Evolutionary conservation across 2,329 filamentous ascomycete genomes (phyloP), one percentile per base, ranked within the genome.

Genomic region (Madurella fahalii): DNA sequence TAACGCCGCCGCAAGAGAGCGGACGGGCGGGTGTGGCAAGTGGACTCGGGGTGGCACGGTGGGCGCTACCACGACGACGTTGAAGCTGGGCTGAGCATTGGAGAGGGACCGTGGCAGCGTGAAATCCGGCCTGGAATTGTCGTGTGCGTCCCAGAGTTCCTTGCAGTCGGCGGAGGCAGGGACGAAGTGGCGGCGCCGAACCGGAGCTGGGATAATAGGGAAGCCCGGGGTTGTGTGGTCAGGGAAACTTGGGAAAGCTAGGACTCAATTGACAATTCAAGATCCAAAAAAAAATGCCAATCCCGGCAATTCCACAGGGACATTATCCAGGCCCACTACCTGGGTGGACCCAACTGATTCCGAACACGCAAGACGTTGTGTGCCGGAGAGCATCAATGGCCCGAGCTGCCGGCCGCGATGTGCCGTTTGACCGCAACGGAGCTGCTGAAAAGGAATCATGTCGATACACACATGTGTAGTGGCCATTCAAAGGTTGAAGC

Each of bases 11-110:
- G 18, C 40, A 18, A 20, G 37, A 44, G 39, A 39, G 47, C 25
- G 45, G 34, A 41, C 32, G 37, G 5, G 20, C 31, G 42, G 15
- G 4, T 30, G 25, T 9, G 4, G 41, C 11, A 17, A 34, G 25
- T 18, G 43, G 30, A n/a, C 17, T 40, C 20, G 16, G 13, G 13
- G 40, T 5, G 12, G 13, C 32, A 32, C 16, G n/a, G 16, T 5
- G 30, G 40, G 39, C 17, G 53, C 54, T 46, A 41, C 49, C 40
- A 18, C 40, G 25, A 47, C 11, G 13, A 12, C 9, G 31, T 30
- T 17, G n/a, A 32, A 18, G 20, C 31, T 20, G 31, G 32, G 15
- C n/a, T 13, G 32, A 47, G 43, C 53, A 55, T 55, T 44, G 42
- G 40, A 31, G 20, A 30, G 15, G 9, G 9, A 11, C 34, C 34